These are phyloP conservation scores for Globisporangium middletonii DNA, from an alignment of 352 stramenopile genomes.

Conservation along the genomic window DNA sequence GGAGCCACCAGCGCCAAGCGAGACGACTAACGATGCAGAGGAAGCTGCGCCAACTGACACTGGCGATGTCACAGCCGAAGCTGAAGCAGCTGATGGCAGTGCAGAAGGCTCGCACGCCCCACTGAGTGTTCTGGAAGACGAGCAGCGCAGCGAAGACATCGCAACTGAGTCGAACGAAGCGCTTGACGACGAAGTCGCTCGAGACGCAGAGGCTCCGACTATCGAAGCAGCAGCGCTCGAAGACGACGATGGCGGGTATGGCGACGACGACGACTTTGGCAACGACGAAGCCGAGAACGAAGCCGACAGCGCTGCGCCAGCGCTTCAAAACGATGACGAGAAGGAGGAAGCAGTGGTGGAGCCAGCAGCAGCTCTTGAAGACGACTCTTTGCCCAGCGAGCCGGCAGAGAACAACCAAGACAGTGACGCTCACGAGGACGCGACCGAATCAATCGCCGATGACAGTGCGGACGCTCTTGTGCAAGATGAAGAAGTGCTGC, in stretches of 20 bases:
- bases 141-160: not conserved
- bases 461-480: not conserved
- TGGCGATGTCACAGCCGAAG: too few species aligned
- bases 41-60: not conserved
- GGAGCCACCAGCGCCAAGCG: not conserved
- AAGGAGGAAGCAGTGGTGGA: not conserved
- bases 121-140: not conserved
- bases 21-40: not conserved
- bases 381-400: too few species aligned
- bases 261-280: slow-evolving; percentile 3
- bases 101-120: too few species aligned
- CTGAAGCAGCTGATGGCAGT: not conserved
- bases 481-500: not conserved
- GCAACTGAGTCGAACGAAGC: not conserved
- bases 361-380: too few species aligned
- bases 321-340: not conserved
- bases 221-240: not conserved
- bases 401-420: not conserved
- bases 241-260: slow-evolving; percentile 1
- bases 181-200: not conserved
- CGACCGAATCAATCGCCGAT: not conserved
- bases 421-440: not conserved
- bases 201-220: not conserved
- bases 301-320: not conserved
- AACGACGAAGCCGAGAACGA: not conserved